Conservation (phyloP, 1,284 basidiomycete species). For the Malassezia brasiliensis region DNA sequence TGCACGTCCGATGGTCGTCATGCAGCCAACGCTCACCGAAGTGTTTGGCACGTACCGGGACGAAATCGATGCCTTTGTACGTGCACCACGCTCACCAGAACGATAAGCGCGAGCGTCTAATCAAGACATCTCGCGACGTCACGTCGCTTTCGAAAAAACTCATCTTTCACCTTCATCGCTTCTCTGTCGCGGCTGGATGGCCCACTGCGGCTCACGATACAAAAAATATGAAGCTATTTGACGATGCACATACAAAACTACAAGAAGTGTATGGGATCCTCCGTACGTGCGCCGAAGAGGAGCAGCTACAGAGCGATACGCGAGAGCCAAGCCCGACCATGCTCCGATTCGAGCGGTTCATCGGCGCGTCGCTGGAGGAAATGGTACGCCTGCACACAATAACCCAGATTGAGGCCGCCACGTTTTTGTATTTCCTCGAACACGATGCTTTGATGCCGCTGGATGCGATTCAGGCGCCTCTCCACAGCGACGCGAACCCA, state of each 20-base stretch:
- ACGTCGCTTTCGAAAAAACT: conserved; percentile 87
- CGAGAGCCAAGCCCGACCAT: conserved; percentile 6
- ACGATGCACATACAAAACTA: conserved; percentile 61
- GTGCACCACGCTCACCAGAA: conserved; percentile 24
- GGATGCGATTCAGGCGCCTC: conserved; percentile 57
- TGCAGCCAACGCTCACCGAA: not conserved
- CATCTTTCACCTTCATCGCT: conserved; percentile 84
- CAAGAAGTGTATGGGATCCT: conserved; percentile 63
- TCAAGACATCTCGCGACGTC: conserved; percentile 69
- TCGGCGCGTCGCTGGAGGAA: conserved; percentile 49
- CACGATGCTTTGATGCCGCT: conserved; percentile 63
- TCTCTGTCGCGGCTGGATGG: conserved; percentile 19
- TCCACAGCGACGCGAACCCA: conserved; percentile 2
- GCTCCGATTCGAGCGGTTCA: conserved; percentile 30
- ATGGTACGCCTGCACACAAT: conserved; percentile 26
- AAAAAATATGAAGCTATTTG: conserved; percentile 50
- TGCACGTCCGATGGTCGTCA: not conserved
- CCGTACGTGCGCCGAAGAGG: conserved; percentile 53
- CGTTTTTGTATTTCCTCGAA: conserved; percentile 78
- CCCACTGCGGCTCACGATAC: not conserved
- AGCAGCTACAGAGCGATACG: conserved; percentile 17
- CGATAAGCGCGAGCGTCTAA: conserved; percentile 59
- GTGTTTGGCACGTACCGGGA: conserved; percentile 29
- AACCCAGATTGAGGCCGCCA: conserved; percentile 71
- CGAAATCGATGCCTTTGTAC: conserved; percentile 35